A percentile compares a stretch with the other conserved stretches of the same genome.
phyloP scores from a whole-genome alignment of 176 grass and related monocot species.

The Aegilops sharonensis region DNA sequence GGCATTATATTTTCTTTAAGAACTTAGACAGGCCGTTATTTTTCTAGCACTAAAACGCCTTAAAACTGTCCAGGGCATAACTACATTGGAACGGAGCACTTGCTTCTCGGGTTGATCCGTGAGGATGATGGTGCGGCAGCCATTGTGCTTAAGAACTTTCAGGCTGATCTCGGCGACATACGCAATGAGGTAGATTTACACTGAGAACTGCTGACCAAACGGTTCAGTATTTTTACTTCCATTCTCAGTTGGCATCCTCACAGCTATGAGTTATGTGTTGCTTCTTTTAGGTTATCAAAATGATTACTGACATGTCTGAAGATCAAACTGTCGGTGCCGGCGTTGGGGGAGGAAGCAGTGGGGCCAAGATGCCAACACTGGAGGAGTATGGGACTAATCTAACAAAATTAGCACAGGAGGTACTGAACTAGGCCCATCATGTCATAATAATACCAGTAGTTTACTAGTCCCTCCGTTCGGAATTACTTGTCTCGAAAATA shows the following conservation, averaged over 20 bases:
- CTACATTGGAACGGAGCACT: slow-evolving; percentile 93
- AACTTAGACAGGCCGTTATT: background rate
- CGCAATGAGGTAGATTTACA: slow-evolving; percentile 63
- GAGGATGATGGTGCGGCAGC: slow-evolving; percentile 90
- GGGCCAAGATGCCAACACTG: slow-evolving; percentile 87
- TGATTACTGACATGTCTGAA: slow-evolving; percentile 84
- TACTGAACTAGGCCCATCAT: slow-evolving; percentile 23
- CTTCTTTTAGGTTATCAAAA: slow-evolving; percentile 69
- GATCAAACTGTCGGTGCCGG: slow-evolving; percentile 65
- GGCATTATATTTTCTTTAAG: background rate
- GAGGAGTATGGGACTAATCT: slow-evolving; percentile 97
- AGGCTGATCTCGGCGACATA: slow-evolving; percentile 74
- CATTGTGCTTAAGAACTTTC: slow-evolving; percentile 72
- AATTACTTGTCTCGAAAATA: too few species aligned
- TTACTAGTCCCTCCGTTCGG: too few species aligned
- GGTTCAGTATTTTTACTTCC: background rate
- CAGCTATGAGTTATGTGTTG: background rate
- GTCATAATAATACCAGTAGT: background rate
- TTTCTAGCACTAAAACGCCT: slow-evolving; percentile 9
- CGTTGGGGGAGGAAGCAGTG: slow-evolving; percentile 81
- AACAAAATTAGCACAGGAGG: slow-evolving; percentile 93
- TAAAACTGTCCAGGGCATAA: slow-evolving; percentile 64
- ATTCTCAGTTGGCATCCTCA: slow-evolving; percentile 9
- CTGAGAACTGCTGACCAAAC: background rate
- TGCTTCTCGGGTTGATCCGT: slow-evolving; percentile 88